phyloP scores from a whole-genome alignment of 2,329 filamentous ascomycete genomes.

The Penicillium sp. region DNA sequence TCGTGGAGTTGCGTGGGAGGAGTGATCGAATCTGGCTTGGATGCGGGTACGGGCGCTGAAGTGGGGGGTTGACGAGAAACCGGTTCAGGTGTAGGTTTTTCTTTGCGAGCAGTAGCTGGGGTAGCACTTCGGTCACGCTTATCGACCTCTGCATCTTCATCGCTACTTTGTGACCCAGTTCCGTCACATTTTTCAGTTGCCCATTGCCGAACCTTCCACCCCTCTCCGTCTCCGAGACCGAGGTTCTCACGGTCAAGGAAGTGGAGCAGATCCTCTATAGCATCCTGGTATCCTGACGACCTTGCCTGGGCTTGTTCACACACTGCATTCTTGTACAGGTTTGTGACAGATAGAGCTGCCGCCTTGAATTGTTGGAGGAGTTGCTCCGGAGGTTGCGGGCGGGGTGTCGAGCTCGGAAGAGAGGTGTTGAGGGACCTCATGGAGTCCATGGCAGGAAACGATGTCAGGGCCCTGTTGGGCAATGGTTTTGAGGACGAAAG shows the following conservation, averaged over 20 bases:
- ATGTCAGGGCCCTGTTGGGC: neutral
- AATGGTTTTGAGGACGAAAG: neutral
- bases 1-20: slow-evolving; percentile 25
- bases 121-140: slow-evolving; percentile 40
- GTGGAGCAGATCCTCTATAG: slow-evolving; percentile 79
- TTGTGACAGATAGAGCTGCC: slow-evolving; percentile 89
- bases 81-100: slow-evolving; percentile 27
- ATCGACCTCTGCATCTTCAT: slow-evolving; percentile 45
- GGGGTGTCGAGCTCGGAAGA: slow-evolving; percentile 53
- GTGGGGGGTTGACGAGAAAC: slow-evolving; percentile 27
- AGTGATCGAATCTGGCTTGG: slow-evolving; percentile 19
- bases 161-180: slow-evolving; percentile 35
- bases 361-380: slow-evolving; percentile 88
- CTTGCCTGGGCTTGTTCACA: slow-evolving; percentile 72
- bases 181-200: slow-evolving; percentile 49
- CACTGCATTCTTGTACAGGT: slow-evolving; percentile 89
- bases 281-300: slow-evolving; percentile 86
- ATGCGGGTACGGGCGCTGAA: slow-evolving; percentile 28
- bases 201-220: slow-evolving; percentile 63
- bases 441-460: slow-evolving; percentile 53
- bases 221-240: slow-evolving; percentile 76
- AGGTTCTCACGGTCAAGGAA: slow-evolving; percentile 82
- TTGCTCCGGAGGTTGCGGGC: slow-evolving; percentile 48
- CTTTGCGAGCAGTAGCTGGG: slow-evolving; percentile 34
- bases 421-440: slow-evolving; percentile 63